Base-by-base conservation (phyloP, 257 asterid genomes). In the Cordia subcordata region DNA sequence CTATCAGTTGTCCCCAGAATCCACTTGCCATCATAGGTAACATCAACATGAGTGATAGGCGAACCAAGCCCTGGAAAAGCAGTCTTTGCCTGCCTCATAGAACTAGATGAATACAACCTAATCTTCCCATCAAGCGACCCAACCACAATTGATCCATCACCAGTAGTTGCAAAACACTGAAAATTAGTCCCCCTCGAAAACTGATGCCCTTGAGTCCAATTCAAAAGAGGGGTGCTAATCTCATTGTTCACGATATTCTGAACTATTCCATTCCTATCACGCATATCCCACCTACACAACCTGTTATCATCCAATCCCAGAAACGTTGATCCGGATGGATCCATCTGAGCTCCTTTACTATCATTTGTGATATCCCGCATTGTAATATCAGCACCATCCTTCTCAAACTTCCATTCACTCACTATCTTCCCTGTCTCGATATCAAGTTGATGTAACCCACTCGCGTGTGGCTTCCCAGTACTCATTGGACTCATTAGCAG, bases 191-290 rank as follows among this genome's bases (percentile, higher is more conserved):
- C 96, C 65, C 96, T 82, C 0, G 98, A 82, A 65, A 91, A 91
- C 79, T 88, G 96, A 81, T 92, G 99, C 55, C 99, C 99, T 72
- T 86, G 95, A 65, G 96, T 79, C 99, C 99, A 92, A 56, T 92
- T 86, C 90, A 92, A 69, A 11, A 92, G 96, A 33, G 99, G 99
- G 21, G 89, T 82, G 65, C 73, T 12, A 5, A 39, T 88, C 64
- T 82, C 94, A 65, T 79, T 68, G 60, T 52, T 52, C n/a, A 74
- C 95, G 10, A 88, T 61, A 53, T 83, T 53, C 80, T 92, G 97
- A 32, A 92, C 99, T 60, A 82, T 78, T 32, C 97, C 97, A 58
- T 72, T 74, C 18, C 95, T 73, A 68, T 92, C 99, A 14, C 99
- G 90, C 97, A 92, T 92, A 82, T 92, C 99, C 99, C 99, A 92